Conservation (phyloP, 1,139 yeast species). For the Saccharomycopsis hybrid region DNA sequence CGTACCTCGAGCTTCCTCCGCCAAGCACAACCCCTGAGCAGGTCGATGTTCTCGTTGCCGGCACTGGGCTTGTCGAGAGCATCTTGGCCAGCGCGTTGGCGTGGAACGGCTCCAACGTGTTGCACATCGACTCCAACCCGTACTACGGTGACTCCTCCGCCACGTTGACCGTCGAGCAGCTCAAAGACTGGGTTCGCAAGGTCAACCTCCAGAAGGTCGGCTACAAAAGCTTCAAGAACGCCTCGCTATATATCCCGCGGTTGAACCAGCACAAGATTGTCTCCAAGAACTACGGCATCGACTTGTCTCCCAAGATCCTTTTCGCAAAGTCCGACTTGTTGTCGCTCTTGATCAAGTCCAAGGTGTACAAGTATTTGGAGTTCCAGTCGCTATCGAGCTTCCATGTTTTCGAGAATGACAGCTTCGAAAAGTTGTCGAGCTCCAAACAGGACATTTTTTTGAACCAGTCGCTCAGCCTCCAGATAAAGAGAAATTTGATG, state of each 20-base stretch:
- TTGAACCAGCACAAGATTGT: constrained; percentile 39
- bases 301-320: constrained; percentile 79
- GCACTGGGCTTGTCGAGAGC: constrained; percentile 87
- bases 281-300: constrained; percentile 78
- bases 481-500: constrained; percentile 83
- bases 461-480: constrained; percentile 68
- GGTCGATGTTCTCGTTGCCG: constrained; percentile 84
- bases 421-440: constrained; percentile 70
- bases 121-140: constrained; percentile 77
- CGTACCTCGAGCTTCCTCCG: constrained; percentile 67
- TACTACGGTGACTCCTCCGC: constrained; percentile 88
- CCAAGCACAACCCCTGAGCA: constrained; percentile 46
- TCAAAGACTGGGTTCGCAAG: constrained; percentile 70
- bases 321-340: constrained; percentile 86
- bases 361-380: constrained; percentile 88
- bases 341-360: constrained; percentile 67
- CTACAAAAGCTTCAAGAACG: constrained; percentile 49
- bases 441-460: constrained; percentile 93
- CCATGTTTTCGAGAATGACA: constrained; percentile 88
- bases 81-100: constrained; percentile 90
- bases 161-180: constrained; percentile 78
- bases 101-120: constrained; percentile 91
- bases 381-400: constrained; percentile 84
- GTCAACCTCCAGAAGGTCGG: constrained; percentile 34
- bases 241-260: constrained; percentile 67